Percentiles rank a stretch among this genome's conserved stretches.
These are phyloP conservation scores for Kodamaea hsintzibuensis DNA, from an alignment of 805 yeast genomes.

Conservation along the genomic window DNA sequence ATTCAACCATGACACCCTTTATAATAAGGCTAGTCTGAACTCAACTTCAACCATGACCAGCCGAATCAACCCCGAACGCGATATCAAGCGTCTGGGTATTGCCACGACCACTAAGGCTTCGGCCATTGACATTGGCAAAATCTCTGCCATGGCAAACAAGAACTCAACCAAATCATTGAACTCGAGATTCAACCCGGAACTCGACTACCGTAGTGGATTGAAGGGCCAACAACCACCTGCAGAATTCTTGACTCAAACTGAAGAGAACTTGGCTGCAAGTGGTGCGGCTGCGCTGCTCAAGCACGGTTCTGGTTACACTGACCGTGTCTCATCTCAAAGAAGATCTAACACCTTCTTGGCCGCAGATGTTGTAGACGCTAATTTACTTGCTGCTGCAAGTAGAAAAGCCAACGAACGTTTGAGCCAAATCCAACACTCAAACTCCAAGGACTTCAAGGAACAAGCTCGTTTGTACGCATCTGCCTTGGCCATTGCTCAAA, in stretches of 20 bases:
- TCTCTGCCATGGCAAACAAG: conserved; percentile 35
- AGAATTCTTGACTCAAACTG: conserved; percentile 41
- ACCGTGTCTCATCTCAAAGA: conserved; percentile 25
- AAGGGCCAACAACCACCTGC: conserved; percentile 15
- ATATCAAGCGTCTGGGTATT: conserved; percentile 36
- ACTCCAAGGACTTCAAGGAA: conserved; percentile 36
- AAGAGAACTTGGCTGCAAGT: conserved; percentile 50
- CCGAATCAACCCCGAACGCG: conserved; percentile 45
- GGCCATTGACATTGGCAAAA: conserved; percentile 34
- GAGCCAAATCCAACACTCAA: conserved; percentile 26
- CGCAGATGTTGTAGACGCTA: conserved; percentile 46
- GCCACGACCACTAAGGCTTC: conserved; percentile 24
- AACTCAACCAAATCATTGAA: conserved; percentile 42
- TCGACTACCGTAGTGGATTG: conserved; percentile 43
- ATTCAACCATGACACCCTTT: conserved; percentile 31
- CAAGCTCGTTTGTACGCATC: conserved; percentile 62
- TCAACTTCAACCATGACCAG: conserved; percentile 47
- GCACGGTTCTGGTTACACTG: conserved; percentile 30
- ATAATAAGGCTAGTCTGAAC: conserved; percentile 34
- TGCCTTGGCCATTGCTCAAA: conserved; percentile 78
- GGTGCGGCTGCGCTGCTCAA: conserved; percentile 60
- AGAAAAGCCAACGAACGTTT: conserved; percentile 46
- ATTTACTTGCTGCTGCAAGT: conserved; percentile 50
- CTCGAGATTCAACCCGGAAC: conserved; percentile 43
- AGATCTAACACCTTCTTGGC: conserved; percentile 40